Conservation (phyloP, 2,329 filamentous ascomycete genomes). For the Trichophyton mentagrophytes region DNA sequence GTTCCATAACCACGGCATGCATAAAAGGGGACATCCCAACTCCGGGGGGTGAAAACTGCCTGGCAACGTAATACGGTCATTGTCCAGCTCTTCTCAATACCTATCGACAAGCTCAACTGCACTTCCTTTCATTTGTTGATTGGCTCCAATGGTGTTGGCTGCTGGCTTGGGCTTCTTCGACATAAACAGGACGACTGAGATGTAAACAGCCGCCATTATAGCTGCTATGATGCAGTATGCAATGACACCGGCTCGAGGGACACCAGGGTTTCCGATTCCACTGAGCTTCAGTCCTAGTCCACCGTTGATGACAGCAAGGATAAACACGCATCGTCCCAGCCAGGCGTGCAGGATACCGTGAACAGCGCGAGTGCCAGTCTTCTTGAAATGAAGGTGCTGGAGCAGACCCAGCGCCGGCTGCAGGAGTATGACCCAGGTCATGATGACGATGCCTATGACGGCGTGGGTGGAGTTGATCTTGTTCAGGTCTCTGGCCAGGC, state of each 20-base stretch:
- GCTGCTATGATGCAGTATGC: constrained; percentile 41
- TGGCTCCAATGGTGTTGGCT: neutral
- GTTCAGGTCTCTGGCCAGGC: constrained; percentile 31
- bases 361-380: constrained; percentile 32
- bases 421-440: constrained; percentile 42
- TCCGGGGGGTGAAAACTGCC: neutral
- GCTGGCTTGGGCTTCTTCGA: neutral
- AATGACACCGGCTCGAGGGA: constrained; percentile 21
- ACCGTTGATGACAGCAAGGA: constrained; percentile 45
- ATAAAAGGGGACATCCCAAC: neutral
- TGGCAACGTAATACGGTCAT: too few relatives aligned
- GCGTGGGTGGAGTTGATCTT: constrained; percentile 35
- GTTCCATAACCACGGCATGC: neutral
- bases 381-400: constrained; percentile 41
- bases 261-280: constrained; percentile 26
- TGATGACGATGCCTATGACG: constrained; percentile 42
- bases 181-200: constrained; percentile 15
- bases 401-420: constrained; percentile 41
- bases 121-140: neutral
- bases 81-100: neutral
- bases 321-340: constrained; percentile 40
- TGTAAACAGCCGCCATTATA: constrained; percentile 34
- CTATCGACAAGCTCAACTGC: neutral
- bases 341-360: constrained; percentile 40
- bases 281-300: constrained; percentile 41